These are phyloP conservation scores for Mycena indigotica DNA, from an alignment of 768 basidiomycete genomes.

Conservation along the genomic window DNA sequence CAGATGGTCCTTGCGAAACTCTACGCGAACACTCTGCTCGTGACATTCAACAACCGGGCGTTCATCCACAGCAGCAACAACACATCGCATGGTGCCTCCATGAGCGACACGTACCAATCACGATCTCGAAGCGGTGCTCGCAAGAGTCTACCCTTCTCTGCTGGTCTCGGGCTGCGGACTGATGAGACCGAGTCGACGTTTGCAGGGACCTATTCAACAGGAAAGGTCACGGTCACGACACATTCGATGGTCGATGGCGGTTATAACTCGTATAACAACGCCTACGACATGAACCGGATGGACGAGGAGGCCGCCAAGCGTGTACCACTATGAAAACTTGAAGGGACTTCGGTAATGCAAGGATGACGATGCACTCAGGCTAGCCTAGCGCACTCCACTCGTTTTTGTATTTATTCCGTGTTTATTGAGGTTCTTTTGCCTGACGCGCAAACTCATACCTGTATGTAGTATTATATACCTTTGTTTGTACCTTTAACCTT, in stretches of 20 bases:
- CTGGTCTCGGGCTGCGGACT: constrained; percentile 11
- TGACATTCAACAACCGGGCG: constrained; percentile 18
- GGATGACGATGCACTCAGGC: too few relatives aligned
- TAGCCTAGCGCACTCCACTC: neutral
- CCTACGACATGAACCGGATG: neutral
- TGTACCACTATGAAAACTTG: neutral
- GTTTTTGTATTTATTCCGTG: neutral
- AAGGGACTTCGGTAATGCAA: too few relatives aligned
- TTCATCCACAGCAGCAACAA: constrained; percentile 10
- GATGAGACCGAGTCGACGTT: constrained; percentile 13
- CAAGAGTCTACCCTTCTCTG: constrained; percentile 18
- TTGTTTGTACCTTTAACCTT: too few relatives aligned
- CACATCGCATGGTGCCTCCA: constrained; percentile 6
- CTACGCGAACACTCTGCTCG: constrained; percentile 19
- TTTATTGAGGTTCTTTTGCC: neutral
- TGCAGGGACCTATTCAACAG: constrained; percentile 7
- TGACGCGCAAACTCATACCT: neutral
- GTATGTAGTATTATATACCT: too few relatives aligned
- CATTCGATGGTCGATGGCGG: constrained; percentile 12
- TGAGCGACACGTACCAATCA: constrained; percentile 14
- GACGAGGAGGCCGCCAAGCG: neutral
- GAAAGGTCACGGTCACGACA: constrained; percentile 20
- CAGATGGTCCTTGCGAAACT: constrained; percentile 19
- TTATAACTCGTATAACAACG: neutral
- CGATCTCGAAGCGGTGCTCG: neutral